Evolutionary conservation across 108 stramenopile genomes (phyloP).

Genomic region (Pinguiococcus pyrenoidosus): DNA sequence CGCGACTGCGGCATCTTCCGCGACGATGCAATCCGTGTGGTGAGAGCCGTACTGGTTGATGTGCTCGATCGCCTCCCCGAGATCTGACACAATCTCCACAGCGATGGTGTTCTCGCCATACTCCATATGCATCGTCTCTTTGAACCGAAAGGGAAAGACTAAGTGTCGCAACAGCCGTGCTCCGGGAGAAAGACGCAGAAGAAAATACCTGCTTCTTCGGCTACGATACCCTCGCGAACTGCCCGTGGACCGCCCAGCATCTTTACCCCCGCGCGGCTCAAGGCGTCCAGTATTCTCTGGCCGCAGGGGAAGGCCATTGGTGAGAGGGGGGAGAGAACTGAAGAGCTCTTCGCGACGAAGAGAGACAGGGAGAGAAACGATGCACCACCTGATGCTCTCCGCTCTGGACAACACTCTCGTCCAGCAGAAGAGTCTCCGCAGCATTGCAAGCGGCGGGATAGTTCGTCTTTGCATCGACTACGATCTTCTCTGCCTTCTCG

Average conservation of each 20-base stretch:
- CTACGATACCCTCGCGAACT: constrained; percentile 37
- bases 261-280: constrained; percentile 67
- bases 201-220: constrained; percentile 5
- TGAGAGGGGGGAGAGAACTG: not conserved
- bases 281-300: constrained; percentile 30
- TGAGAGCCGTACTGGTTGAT: constrained; percentile 78
- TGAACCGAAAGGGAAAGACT: not conserved
- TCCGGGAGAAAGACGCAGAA: constrained; percentile 51
- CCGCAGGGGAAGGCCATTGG: not conserved
- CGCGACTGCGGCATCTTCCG: constrained; percentile 57
- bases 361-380: too few species aligned
- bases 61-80: constrained; percentile 82
- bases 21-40: constrained; percentile 89
- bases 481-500: constrained; percentile 21
- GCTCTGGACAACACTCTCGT: too few species aligned
- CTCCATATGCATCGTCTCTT: constrained; percentile 58
- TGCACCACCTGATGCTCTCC: too few species aligned
- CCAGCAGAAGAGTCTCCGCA: constrained; percentile 85
- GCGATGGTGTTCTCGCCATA: constrained; percentile 80
- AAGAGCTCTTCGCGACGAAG: constrained; percentile 1
- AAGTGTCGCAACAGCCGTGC: too few species aligned
- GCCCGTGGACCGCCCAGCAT: constrained; percentile 69
- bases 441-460: constrained; percentile 98
- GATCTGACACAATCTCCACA: constrained; percentile 74
- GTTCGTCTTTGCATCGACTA: constrained; percentile 82